These are phyloP conservation scores for Aquilaria yunnanensis DNA, from an alignment of 345 rosid species.

Conservation along the genomic window DNA sequence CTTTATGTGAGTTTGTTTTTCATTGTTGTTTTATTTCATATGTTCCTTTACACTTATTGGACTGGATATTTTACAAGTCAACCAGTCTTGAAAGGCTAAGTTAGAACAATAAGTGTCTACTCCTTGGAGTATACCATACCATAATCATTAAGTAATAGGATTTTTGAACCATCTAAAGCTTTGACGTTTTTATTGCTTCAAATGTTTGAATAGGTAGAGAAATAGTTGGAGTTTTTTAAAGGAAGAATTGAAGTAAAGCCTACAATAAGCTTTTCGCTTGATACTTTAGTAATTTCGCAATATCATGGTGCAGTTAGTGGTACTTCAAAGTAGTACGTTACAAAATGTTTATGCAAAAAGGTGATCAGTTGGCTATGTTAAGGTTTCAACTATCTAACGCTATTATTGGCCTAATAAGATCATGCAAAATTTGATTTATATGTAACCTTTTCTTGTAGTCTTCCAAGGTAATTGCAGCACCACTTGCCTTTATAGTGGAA, in stretches of 20 bases:
- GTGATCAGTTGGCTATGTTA: slow-evolving; percentile 31
- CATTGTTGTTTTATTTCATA: too few relatives aligned
- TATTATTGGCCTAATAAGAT: not conserved
- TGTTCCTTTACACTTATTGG: slow-evolving; percentile 33
- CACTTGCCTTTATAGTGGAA: slow-evolving; percentile 32
- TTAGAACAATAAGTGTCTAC: slow-evolving; percentile 39
- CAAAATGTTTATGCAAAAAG: slow-evolving; percentile 44
- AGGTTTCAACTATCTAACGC: slow-evolving; percentile 22
- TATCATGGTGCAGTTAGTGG: slow-evolving; percentile 51
- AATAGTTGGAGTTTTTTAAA: slow-evolving; percentile 38
- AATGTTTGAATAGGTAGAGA: slow-evolving; percentile 32
- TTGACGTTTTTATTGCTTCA: slow-evolving; percentile 6
- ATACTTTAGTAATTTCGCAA: slow-evolving; percentile 41
- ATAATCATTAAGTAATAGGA: not conserved
- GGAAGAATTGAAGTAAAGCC: slow-evolving; percentile 32
- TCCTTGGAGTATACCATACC: slow-evolving; percentile 26
- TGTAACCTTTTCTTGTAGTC: slow-evolving; percentile 25
- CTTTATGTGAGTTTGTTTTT: too few relatives aligned
- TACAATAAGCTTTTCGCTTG: slow-evolving; percentile 32
- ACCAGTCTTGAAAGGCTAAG: slow-evolving; percentile 39
- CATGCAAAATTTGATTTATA: not conserved
- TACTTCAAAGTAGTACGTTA: slow-evolving; percentile 47
- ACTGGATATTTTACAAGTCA: slow-evolving; percentile 52
- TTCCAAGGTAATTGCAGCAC: slow-evolving; percentile 32
- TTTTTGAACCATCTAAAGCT: not conserved